Base-by-base conservation (phyloP, 2,329 filamentous ascomycete genomes). In the Fusarium clavum region DNA sequence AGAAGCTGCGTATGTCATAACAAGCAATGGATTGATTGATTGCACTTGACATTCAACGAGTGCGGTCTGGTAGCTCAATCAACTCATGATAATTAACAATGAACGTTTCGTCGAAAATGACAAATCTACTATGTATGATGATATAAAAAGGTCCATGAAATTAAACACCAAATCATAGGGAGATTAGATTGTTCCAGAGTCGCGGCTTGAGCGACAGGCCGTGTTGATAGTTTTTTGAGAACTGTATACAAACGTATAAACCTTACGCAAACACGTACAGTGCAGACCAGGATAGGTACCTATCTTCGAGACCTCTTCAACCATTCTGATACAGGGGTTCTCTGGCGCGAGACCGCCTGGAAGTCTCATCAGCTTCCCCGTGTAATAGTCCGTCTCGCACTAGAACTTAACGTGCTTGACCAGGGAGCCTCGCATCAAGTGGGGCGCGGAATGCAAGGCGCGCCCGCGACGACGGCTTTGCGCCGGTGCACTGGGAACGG, bases 401-500 rank as follows among this genome's bases (percentile, higher is more conserved):
- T 70, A 73, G 61, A 46, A 58, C 45, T 58, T 49, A 32, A 61
- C 67, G 55, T 49, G 63, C 71, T 71, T 61, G 67, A 60, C 63
- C 62, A 58, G 70, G 72, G 71, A 69, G 69, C 71, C 73, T 72
- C 57, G 40, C 57, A 70, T 66, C 46, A 63, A 68, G 73, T 73
- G 73, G 71, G 63, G 67, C 70, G 62, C 66, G 65, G 67, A 71
- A 76, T 74, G 67, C 67, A 75, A 69, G 72, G 59, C 64, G 69
- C 44, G 63, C 43, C 68, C 67, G 65, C 61, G 68, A 64, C 38
- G 51, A 66, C 52, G 66, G 62, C 47, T 57, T 59, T 71, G 76
- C 69, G 68, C 76, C 75, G 73, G 75, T 76, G 71, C 65, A 72
- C 72, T 77, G 76, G 76, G 70, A 73, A 73, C 71, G 69, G 76